Evolutionary conservation across 140 eudicot species (phyloP), one percentile per base, ranked within the genome.

Genomic region (Cichorium intybus): DNA sequence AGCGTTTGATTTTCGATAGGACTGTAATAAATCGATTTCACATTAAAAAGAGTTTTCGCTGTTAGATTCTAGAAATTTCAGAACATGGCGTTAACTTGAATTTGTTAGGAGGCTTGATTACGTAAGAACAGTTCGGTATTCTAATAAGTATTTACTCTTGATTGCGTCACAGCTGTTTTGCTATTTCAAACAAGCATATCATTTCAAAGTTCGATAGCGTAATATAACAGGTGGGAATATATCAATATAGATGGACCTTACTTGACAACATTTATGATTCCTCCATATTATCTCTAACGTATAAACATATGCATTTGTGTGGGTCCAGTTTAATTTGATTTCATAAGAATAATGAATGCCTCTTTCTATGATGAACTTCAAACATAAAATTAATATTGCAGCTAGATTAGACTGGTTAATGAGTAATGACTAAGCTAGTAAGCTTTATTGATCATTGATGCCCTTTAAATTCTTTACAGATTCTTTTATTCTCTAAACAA

Each of bases 161-260:
- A 57, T 57, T 57, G 63, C 27, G 47, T 56, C 5, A 24, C 12
- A 26, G 61, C 5, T 5, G 39, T 55, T 45, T 41, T 23, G 49
- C 22, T 60, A 15, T 61, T 50, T 66, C 50, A 21, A 53, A 67
- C 29, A 53, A 60, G 50, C 29, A 24, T 59, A 22, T 47, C n/a
- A n/a, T 10, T 16, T 60, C 34, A 21, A 24, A 60, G 48, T 41
- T 59, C 16, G 26, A 52, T 60, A 33, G 62, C 27, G 54, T 61
- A 69, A 56, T 58, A 29, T 58, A 29, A 57, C 59, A 70, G 68
- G 12, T 55, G 49, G 72, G 51, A 64, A 73, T 56, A n/a, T n/a
- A n/a, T n/a, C n/a, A n/a, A n/a, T n/a, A 24, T 73, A 46, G 60
- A 61, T 64, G 72, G 18, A 56, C 66, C 63, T 39, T n/a, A 39